Base-by-base conservation (phyloP, 306 rosid genomes). In the Sesbania bispinosa region DNA sequence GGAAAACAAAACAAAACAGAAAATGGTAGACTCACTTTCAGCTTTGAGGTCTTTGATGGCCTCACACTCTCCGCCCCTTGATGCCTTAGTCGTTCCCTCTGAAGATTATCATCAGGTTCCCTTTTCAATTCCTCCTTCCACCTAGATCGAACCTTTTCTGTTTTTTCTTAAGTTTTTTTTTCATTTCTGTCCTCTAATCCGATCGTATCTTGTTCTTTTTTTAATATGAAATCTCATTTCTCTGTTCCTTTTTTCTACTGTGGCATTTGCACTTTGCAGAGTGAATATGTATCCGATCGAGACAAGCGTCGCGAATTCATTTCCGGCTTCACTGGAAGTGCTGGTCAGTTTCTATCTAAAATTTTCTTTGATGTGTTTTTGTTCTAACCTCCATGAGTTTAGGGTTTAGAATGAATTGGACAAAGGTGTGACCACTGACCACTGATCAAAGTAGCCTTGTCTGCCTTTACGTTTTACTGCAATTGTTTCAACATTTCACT, bases 21-120 rank as follows among this genome's bases (percentile, higher is more conserved):
- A 73, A 58, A 93, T 95, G 99, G 96, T 29, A 42, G 93, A 86
- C 73, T 88, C 81, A 18, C 93, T 95, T 4, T 70, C 72, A 38
- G 81, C 88, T 59, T 66, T 95, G 84, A 82, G 99, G 80, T 81
- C 94, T 73, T 52, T 88, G 64, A 89, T 95, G 96, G 83, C 86
- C 66, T 85, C 96, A 18, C 93, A 95, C 89, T 80, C 86, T 71
- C 99, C 99, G 1, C 88, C 95, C 13, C 95, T 95, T 3, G 82
- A 84, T 53, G 99, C 99, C 45, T 85, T 95, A 46, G 82, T 91
- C 3, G 96, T 95, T 0, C 99, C 99, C 15, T 95, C 99, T 5
- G 97, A 95, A 83, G 99, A 95, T 75, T 89, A 89, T 80, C 99
- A 95, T 24, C 99, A 91, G 97, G 99, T 94, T 16, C 41, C n/a